Base-by-base conservation (phyloP, 352 stramenopile genomes). In the Saprolegnia diclina region DNA sequence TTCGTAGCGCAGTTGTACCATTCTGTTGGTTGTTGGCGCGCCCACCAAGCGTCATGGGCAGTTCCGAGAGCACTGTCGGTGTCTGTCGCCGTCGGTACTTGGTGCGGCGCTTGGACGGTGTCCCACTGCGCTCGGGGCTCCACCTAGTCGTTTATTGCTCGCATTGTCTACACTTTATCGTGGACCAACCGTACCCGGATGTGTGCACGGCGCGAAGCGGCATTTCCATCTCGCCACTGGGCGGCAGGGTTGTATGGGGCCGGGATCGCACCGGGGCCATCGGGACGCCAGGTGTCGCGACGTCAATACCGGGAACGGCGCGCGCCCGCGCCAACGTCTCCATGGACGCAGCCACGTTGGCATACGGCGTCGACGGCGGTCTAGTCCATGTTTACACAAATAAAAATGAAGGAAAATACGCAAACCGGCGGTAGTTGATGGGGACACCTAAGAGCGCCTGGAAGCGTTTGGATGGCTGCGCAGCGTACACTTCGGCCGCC, bases 391-490 rank as follows among this genome's bases (percentile, higher is more conserved):
- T 35, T n/a, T n/a, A n/a, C n/a, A n/a, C n/a, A n/a, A n/a, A n/a
- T n/a, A 2, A 61, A n/a, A 35, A 37, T 29, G 21, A 52, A 29
- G 40, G 13, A 14, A 5, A 4, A 5, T 0, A 18, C 6, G 37
- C 18, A 7, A 52, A 66, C 57, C 57, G 19, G 16, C 57, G 57
- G 32, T 66, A 66, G 35, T 66, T 14, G 21, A 66, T 55, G 57
- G 57, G 42, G 19, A 66, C 14, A 6, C 57, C 57, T 3, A 66
- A 3, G 13, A 66, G 57, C 6, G 57, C 40, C 19, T 66, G 57
- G 42, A 66, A 66, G 29, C 35, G 22, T 2, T 66, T 40, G 37
- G 57, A 66, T 6, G 57, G 57, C 57, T 66, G 57, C 22, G 40
- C 57, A 21, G 38, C 21, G 57, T 66, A 66, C 4, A 66, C 24